phyloP scores from a whole-genome alignment of 225 moss, liverwort and hornwort genomes.

The Anthoceros angustus region DNA sequence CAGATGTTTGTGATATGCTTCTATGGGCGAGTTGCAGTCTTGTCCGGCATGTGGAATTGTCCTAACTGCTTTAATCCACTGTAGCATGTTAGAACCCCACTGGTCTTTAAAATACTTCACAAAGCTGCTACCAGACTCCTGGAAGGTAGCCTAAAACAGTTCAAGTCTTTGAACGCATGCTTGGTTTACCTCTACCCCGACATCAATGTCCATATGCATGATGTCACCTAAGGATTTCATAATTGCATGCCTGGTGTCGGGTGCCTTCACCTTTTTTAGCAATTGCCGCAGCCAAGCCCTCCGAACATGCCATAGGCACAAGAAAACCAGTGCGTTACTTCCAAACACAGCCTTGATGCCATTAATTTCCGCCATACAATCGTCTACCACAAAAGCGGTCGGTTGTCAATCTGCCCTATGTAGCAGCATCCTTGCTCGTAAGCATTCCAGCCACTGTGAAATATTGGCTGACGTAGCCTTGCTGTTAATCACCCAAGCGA shows the following conservation, averaged over 20 bases:
- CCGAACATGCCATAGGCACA: background rate
- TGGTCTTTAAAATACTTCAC: constrained; percentile 1
- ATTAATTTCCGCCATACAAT: background rate
- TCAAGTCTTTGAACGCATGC: background rate
- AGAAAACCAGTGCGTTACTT: background rate
- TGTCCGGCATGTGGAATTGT: background rate
- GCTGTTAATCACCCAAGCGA: background rate
- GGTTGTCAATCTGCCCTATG: too few relatives aligned
- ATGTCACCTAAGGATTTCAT: background rate
- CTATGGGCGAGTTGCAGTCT: background rate
- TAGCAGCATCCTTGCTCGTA: background rate
- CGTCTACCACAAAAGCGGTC: background rate
- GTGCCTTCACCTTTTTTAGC: background rate
- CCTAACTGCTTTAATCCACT: background rate
- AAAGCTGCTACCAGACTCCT: background rate
- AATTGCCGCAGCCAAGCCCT: constrained; percentile 1
- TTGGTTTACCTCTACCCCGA: background rate
- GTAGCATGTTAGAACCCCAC: background rate
- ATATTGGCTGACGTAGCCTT: background rate
- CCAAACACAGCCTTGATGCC: background rate
- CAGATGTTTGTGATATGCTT: constrained; percentile 1
- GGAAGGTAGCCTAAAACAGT: background rate
- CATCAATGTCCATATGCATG: constrained; percentile 1
- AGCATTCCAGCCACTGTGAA: background rate
- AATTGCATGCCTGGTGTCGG: background rate